A percentile compares a stretch with the other conserved stretches of the same genome.
Evolutionary conservation across 73 alveolate species (phyloP).

Genomic region (Breviolum minutum): DNA sequence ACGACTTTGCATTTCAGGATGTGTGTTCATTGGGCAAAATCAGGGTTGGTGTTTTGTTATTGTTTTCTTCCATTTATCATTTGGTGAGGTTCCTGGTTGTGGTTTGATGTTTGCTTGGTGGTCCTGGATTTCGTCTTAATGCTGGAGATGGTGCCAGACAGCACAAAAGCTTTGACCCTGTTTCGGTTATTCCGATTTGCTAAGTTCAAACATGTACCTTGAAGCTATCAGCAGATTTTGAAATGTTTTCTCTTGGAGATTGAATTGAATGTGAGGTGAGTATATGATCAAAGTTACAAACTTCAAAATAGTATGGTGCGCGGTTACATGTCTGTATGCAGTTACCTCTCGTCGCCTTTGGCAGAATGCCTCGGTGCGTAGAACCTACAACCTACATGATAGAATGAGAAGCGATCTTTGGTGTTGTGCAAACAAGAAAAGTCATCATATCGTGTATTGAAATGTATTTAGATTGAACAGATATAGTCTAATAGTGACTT

Average conservation of each 20-base stretch:
- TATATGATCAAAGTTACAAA: background rate
- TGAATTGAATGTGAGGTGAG: background rate
- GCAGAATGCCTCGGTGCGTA: no score
- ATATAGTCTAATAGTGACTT: no score
- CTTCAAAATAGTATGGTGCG: no score
- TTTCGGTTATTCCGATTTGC: conserved; percentile 51
- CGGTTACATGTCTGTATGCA: no score
- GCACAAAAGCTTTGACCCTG: conserved; percentile 33
- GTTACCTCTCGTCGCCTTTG: no score
- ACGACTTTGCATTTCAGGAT: background rate
- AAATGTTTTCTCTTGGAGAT: background rate
- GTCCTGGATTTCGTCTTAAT: conserved; percentile 50
- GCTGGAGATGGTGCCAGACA: conserved; percentile 34
- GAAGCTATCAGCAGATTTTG: background rate
- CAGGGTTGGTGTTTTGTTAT: background rate
- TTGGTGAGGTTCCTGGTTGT: conserved; percentile 31
- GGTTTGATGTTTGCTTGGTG: conserved; percentile 38
- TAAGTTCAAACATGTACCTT: conserved; percentile 57
- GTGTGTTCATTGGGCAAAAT: no score
- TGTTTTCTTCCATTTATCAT: background rate
- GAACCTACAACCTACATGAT: no score
- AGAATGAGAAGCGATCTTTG: no score
- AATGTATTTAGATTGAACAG: no score
- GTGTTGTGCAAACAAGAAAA: no score
- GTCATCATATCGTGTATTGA: no score